Percentiles rank a stretch among this genome's conserved stretches.
phyloP scores from a whole-genome alignment of 768 basidiomycete genomes.

The Leccinum subtestaceum region DNA sequence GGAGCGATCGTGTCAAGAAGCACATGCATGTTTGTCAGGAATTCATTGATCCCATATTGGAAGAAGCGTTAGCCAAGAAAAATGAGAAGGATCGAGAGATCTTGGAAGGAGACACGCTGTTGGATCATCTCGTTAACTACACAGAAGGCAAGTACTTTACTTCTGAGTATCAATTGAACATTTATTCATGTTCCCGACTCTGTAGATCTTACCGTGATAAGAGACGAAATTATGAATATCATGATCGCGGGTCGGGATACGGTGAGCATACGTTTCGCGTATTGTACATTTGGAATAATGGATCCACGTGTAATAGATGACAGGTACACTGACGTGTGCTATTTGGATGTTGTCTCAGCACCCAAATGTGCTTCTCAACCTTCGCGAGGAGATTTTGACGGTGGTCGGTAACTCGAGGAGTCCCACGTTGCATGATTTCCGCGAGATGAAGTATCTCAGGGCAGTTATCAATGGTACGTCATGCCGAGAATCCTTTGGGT shows the following conservation, averaged over 20 bases:
- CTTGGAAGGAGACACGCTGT: constrained; percentile 27
- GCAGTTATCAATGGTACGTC: constrained; percentile 38
- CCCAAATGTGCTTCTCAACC: constrained; percentile 26
- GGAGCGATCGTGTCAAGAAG: constrained; percentile 43
- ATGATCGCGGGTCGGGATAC: constrained; percentile 38
- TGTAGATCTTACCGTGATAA: constrained; percentile 31
- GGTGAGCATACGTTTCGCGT: constrained; percentile 11
- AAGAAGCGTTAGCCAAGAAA: constrained; percentile 40
- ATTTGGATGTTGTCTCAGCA: constrained; percentile 30
- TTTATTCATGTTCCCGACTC: background rate
- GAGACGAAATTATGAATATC: constrained; percentile 38
- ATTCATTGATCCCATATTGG: constrained; percentile 53
- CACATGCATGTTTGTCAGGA: constrained; percentile 47
- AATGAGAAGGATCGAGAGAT: constrained; percentile 8
- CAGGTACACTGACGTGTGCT: constrained; percentile 29
- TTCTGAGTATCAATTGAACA: background rate
- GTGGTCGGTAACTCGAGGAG: constrained; percentile 25
- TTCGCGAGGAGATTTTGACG: constrained; percentile 31
- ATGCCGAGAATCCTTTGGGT: background rate
- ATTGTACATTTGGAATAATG: background rate
- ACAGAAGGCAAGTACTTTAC: constrained; percentile 23
- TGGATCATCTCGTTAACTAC: constrained; percentile 30
- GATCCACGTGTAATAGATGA: constrained; percentile 20
- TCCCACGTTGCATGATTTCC: constrained; percentile 34
- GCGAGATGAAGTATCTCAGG: constrained; percentile 39